A percentile compares a stretch with the other conserved stretches of the same genome.
Conservation (phyloP, 495 filamentous ascomycete genomes). For the Baudoinia panamericana region DNA sequence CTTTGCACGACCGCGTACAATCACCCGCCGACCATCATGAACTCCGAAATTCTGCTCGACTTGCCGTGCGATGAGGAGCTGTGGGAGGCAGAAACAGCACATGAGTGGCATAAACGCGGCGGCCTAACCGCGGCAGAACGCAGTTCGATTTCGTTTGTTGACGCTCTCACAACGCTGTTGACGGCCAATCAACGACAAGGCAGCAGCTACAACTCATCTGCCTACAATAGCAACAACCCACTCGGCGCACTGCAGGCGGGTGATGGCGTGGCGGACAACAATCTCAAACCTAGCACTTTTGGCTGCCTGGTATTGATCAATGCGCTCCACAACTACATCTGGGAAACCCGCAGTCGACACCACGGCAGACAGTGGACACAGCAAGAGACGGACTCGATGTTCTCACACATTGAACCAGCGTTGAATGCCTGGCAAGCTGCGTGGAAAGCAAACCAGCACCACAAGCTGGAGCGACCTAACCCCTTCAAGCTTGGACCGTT, state of each 20-base stretch:
- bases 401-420: conserved; percentile 89
- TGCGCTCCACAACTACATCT: conserved; percentile 94
- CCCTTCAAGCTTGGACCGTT: conserved; percentile 79
- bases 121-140: conserved; percentile 53
- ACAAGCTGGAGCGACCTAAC: conserved; percentile 80
- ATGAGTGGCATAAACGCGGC: conserved; percentile 63
- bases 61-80: conserved; percentile 90
- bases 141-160: conserved; percentile 55
- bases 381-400: conserved; percentile 89
- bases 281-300: conserved; percentile 81
- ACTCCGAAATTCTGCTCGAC: conserved; percentile 85
- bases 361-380: conserved; percentile 82
- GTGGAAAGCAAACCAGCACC: conserved; percentile 76
- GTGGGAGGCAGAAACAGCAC: conserved; percentile 70
- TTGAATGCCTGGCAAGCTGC: conserved; percentile 90
- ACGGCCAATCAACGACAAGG: conserved; percentile 66
- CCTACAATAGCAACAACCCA: conserved; percentile 26
- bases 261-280: conserved; percentile 30
- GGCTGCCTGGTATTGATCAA: conserved; percentile 90
- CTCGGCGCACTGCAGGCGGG: conserved; percentile 36
- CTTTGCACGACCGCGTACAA: conserved; percentile 88
- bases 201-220: conserved; percentile 31
- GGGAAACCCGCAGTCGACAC: conserved; percentile 89
- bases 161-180: conserved; percentile 65
- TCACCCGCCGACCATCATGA: conserved; percentile 75